Evolutionary conservation across 257 asterid genomes (phyloP).

Genomic region (Solanum phureja): DNA sequence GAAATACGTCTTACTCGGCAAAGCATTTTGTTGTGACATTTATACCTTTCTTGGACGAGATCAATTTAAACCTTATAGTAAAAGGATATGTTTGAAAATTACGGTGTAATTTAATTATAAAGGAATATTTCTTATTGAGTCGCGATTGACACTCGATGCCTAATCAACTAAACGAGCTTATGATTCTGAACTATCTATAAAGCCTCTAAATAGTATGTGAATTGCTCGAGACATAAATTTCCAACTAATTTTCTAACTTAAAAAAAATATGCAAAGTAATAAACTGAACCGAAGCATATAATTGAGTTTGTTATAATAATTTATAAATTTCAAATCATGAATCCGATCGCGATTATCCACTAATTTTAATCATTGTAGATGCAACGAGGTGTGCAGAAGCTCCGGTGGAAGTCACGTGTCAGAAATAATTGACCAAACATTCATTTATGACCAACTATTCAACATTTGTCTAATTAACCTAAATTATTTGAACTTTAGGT

Average conservation of each 20-base stretch:
- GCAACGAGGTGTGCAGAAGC: not conserved
- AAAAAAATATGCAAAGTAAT: too few species aligned
- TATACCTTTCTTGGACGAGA: not conserved
- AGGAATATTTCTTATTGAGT: too few species aligned
- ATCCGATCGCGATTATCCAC: accelerated
- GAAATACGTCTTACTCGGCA: not conserved
- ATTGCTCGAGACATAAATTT: too few species aligned
- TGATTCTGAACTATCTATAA: not conserved
- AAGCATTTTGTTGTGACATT: not conserved
- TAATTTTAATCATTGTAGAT: not conserved
- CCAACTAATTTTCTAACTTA: too few species aligned
- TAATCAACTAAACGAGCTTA: too few species aligned
- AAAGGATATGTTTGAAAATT: not conserved
- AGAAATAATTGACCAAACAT: not conserved
- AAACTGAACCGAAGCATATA: accelerated
- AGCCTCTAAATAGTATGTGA: not conserved
- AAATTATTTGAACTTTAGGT: not conserved
- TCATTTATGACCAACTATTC: not conserved
- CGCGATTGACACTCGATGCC: too few species aligned
- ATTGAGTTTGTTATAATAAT: accelerated
- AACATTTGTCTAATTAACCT: not conserved
- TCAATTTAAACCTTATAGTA: not conserved
- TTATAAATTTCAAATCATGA: not conserved
- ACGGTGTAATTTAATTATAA: not conserved
- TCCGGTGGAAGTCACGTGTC: not conserved